Base-by-base conservation (phyloP, 352 stramenopile genomes). In the Phytophthora europaea region DNA sequence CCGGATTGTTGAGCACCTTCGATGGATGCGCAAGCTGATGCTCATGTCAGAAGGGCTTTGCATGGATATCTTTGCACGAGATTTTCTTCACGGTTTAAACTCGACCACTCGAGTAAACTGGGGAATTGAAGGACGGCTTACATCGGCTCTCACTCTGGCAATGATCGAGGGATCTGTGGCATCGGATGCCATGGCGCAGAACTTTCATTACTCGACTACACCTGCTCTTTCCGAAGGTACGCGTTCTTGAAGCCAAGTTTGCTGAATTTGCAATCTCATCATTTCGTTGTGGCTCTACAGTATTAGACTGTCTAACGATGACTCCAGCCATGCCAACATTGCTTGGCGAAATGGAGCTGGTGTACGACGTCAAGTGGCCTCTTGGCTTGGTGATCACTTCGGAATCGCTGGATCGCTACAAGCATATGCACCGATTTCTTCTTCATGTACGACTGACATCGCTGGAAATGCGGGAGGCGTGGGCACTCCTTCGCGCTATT, bases 11-110 rank as follows among this genome's bases (percentile, higher is more conserved):
- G 61, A 75, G 23, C 85, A 95, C 53, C 67, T 93, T 12, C 51
- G 73, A 28, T 93, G 86, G 86, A 61, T 94, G 18, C 82, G 83
- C 18, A 88, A 80, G 18, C 70, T 95, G 20, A 81, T 89, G 80
- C 76, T 94, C 18, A 94, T 94, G 86, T 82, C 79, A 20, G 86
- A 93, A 74, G 86, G 86, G 3, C 70, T 93, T 8, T 93, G 84
- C 43, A 91, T 92, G 75, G 77, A 88, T 52, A 90, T 92, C 28
- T 91, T 95, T 28, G 76, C 78, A 22, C 85, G 82, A 1, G 86
- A 95, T 58, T 73, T 95, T 1, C 66, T 90, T 31, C 50, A 48
- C 13, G 76, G 81, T 31, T 62, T 92, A 31, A 70, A 67, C n/a
- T 87, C 82, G 4, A n/a, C 69, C 23, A 76, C 72, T 60, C 83